phyloP scores from a whole-genome alignment of 75 land plant species.

The Picea sitchensis region DNA sequence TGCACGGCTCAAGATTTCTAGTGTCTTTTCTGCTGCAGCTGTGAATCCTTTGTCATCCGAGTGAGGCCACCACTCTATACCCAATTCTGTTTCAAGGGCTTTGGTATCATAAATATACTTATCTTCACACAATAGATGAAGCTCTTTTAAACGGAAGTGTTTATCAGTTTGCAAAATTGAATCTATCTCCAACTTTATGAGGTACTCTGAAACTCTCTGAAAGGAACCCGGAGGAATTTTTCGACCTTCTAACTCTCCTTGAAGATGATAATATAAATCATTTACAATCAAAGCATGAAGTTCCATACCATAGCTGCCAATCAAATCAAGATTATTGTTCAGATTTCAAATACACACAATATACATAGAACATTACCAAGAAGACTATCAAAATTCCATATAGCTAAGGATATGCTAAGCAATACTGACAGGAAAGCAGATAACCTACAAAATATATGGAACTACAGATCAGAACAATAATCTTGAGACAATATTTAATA shows the following conservation, averaged over 20 bases:
- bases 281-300: slow-evolving; percentile 47
- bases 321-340: neutral
- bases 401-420: too few relatives aligned
- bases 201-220: slow-evolving; percentile 50
- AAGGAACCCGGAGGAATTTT: slow-evolving; percentile 66
- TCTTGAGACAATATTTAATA: too few relatives aligned
- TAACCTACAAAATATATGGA: too few relatives aligned
- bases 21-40: slow-evolving; percentile 45
- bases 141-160: slow-evolving; percentile 15
- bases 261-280: slow-evolving; percentile 80
- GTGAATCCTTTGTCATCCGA: slow-evolving; percentile 43
- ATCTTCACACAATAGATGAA: slow-evolving; percentile 24
- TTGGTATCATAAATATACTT: slow-evolving; percentile 45
- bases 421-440: too few relatives aligned
- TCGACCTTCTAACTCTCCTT: slow-evolving; percentile 84
- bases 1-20: slow-evolving; percentile 45
- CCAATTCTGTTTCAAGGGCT: slow-evolving; percentile 40
- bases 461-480: too few relatives aligned
- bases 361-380: too few relatives aligned
- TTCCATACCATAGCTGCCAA: slow-evolving; percentile 56
- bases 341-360: too few relatives aligned
- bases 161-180: slow-evolving; percentile 27
- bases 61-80: slow-evolving; percentile 64
- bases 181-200: slow-evolving; percentile 31
- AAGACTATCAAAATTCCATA: too few relatives aligned